Conservation (phyloP, 345 rosid genomes). For the Salix caprea region DNA sequence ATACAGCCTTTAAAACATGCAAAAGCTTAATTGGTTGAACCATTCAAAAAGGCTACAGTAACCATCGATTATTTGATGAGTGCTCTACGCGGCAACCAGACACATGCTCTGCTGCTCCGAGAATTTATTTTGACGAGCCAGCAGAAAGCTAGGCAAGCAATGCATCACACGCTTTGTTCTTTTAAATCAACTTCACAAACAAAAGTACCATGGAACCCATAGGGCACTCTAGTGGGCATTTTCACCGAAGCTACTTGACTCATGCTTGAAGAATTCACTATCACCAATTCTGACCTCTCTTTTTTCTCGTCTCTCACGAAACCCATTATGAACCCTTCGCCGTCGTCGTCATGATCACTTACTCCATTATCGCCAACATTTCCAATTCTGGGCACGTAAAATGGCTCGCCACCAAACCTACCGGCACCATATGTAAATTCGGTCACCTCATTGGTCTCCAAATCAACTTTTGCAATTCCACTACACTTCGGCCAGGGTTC, state of each 20-base stretch:
- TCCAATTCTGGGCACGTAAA: constrained; percentile 29
- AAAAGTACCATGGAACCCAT: constrained; percentile 76
- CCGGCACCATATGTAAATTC: constrained; percentile 42
- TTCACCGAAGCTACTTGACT: constrained; percentile 45
- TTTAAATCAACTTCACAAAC: constrained; percentile 39
- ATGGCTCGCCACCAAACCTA: constrained; percentile 69
- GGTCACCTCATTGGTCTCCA: constrained; percentile 33
- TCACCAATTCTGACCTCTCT: constrained; percentile 51
- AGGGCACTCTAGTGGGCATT: constrained; percentile 64
- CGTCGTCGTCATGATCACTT: constrained; percentile 11
- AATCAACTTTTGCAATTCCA: constrained; percentile 67
- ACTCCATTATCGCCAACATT: neutral
- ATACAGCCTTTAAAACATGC: too few relatives aligned
- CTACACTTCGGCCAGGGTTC: constrained; percentile 75
- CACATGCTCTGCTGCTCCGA: too few relatives aligned
- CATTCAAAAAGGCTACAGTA: too few relatives aligned
- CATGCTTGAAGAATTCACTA: constrained; percentile 46
- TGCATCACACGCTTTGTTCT: constrained; percentile 18
- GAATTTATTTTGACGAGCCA: too few relatives aligned
- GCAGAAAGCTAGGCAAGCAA: neutral
- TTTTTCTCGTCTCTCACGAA: constrained; percentile 55
- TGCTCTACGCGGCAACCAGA: too few relatives aligned
- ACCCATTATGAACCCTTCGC: constrained; percentile 52
- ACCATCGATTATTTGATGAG: too few relatives aligned
- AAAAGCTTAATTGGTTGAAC: too few relatives aligned